Evolutionary conservation across 345 rosid species (phyloP).

Genomic region (Ceriops zippeliana): DNA sequence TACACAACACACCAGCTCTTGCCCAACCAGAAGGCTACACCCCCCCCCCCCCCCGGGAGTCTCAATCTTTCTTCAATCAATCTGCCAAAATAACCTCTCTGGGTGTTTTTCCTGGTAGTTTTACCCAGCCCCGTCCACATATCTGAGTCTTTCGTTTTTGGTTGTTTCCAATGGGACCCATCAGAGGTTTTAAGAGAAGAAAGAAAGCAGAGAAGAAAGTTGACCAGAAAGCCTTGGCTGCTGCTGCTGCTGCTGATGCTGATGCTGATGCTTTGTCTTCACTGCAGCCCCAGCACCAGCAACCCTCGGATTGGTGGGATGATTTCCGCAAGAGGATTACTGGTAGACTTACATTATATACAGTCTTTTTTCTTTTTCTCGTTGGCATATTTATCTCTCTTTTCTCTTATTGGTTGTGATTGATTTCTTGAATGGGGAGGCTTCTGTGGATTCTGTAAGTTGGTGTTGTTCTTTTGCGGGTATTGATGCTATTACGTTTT

Average conservation of each 20-base stretch:
- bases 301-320: slow-evolving; percentile 68
- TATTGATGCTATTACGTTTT: slow-evolving; percentile 4
- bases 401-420: slow-evolving; percentile 16
- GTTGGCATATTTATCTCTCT: neutral
- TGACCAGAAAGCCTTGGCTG: slow-evolving; percentile 52
- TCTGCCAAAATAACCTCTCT: too few species aligned
- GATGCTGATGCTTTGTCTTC: slow-evolving; percentile 12
- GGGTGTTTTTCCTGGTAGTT: too few species aligned
- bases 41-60: too few species aligned
- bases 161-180: slow-evolving; percentile 19
- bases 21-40: too few species aligned
- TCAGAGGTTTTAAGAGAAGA: slow-evolving; percentile 19
- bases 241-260: slow-evolving; percentile 24
- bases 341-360: slow-evolving; percentile 37
- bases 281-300: slow-evolving; percentile 28
- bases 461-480: slow-evolving; percentile 14
- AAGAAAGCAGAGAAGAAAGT: slow-evolving; percentile 56
- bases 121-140: neutral
- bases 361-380: neutral
- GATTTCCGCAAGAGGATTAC: slow-evolving; percentile 63
- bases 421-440: slow-evolving; percentile 7
- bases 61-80: too few species aligned
- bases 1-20: too few species aligned
- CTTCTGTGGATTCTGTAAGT: neutral
- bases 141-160: neutral